Conservation (phyloP, 352 stramenopile genomes). For the Pythium coloratum region DNA sequence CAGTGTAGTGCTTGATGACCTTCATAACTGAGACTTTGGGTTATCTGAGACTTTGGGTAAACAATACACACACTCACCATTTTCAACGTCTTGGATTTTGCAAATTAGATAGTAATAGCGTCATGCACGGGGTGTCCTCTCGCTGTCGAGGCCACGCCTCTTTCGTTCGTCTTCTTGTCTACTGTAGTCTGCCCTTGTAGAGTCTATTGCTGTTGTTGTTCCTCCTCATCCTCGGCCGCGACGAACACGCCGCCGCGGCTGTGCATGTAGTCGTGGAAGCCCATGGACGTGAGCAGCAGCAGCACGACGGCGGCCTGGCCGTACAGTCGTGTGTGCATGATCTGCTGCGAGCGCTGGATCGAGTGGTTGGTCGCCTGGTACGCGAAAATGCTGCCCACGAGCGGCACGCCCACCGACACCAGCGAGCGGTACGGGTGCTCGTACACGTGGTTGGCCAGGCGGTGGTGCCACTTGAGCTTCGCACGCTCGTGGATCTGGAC, state of each 20-base stretch:
- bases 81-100: not conserved
- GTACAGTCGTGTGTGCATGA: slow-evolving; percentile 88
- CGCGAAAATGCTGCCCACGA: slow-evolving; percentile 73
- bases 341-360: slow-evolving; percentile 76
- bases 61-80: not conserved
- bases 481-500: slow-evolving; percentile 31
- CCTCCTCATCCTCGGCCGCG: slow-evolving; percentile 9
- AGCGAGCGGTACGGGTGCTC: slow-evolving; percentile 77
- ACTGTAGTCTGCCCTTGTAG: not conserved
- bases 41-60: too few species aligned
- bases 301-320: slow-evolving; percentile 68
- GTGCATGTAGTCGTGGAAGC: slow-evolving; percentile 84
- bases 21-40: too few species aligned
- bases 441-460: slow-evolving; percentile 72
- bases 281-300: slow-evolving; percentile 76
- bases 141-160: not conserved
- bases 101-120: slow-evolving; percentile 2
- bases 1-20: not conserved
- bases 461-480: slow-evolving; percentile 58
- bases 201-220: not conserved
- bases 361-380: slow-evolving; percentile 70
- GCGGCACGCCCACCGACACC: slow-evolving; percentile 46
- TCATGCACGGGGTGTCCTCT: not conserved
- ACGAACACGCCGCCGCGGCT: slow-evolving; percentile 61
- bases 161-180: not conserved